Base-by-base conservation (phyloP, 352 stramenopile species). In the Elongisporangium prolatum region DNA sequence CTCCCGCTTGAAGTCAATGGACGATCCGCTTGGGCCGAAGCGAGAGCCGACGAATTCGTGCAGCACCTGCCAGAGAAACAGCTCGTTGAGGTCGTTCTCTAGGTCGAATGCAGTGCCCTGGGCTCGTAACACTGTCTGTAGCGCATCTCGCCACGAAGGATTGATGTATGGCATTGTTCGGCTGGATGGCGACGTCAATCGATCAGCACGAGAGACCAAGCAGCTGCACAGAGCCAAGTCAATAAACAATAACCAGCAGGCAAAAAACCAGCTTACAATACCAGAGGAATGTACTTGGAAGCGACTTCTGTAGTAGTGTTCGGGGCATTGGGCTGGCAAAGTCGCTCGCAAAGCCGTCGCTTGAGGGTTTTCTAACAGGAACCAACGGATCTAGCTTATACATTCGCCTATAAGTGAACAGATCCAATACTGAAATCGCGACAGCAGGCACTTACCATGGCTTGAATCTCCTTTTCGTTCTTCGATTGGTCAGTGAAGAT, bases 1-100 rank as follows among this genome's bases (percentile, higher is more conserved):
- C 44, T 80, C 63, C 44, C 65, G 68, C 51, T 77, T 80, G 61
- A 65, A 83, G 56, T 80, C 62, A 0, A 60, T 50, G 37, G 47
- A 24, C 16, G 53, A 40, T 14, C 28, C 28, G 28, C 28, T 40
- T 9, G 9, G 28, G 14, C 28, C 28, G 28, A 40, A 40, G 4
- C 28, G 28, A 40, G 28, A 40, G 28, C 28, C 28, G 8, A 40
- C 28, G 28, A 40, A 40, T 13, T 40, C 28, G 8, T 9, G 28
- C 28, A 40, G 28, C 28, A 40, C 28, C 28, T 40, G 28, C 70
- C 64, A 71, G 52, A 62, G 64, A 16, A 68, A 71, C 38, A 60
- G 22, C 57, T 49, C 52, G 8, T 16, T 37, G 13, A 55, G 20
- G 21, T 48, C 20, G 16, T 5, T 8, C 11, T 52, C 50, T 48